Evolutionary conservation across 352 stramenopile species (phyloP).

Genomic region (Phytophthora quininea): DNA sequence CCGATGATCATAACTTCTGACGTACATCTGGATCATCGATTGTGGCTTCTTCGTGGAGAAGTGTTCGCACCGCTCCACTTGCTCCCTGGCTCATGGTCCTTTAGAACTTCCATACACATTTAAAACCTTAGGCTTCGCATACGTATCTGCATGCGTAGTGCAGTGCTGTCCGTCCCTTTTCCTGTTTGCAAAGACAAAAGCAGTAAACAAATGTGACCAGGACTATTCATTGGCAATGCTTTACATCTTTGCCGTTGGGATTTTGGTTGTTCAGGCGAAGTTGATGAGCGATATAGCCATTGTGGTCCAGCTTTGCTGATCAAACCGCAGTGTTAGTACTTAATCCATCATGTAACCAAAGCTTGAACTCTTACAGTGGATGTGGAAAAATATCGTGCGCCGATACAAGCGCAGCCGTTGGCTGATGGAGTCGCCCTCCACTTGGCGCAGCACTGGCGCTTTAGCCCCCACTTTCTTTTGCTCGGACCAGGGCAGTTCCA

Average conservation of each 20-base stretch:
- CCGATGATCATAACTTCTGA: constrained; percentile 5
- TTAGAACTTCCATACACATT: no score
- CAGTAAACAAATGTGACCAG: constrained; percentile 1
- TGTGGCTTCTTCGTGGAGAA: constrained; percentile 75
- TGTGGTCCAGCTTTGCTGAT: constrained; percentile 73
- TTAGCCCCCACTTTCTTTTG: constrained; percentile 64
- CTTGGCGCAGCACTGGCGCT: constrained; percentile 68
- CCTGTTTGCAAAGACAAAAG: constrained; percentile 32
- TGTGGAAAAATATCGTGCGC: constrained; percentile 80
- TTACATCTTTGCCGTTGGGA: constrained; percentile 76
- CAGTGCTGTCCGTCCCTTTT: constrained; percentile 75
- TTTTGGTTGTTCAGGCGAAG: constrained; percentile 73
- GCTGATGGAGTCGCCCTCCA: constrained; percentile 73
- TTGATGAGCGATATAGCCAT: constrained; percentile 62
- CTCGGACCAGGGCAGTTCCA: constrained; percentile 71
- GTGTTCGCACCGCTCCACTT: constrained; percentile 52
- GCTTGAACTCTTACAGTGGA: constrained; percentile 49
- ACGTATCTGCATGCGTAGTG: constrained; percentile 80
- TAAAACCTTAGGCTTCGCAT: no score
- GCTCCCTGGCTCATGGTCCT: no score
- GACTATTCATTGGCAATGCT: no score
- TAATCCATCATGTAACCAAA: constrained; percentile 1
- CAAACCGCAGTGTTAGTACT: not conserved
- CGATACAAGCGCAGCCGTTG: constrained; percentile 72
- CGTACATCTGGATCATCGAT: constrained; percentile 80